A percentile compares a stretch with the other conserved stretches of the same genome.
Conservation (phyloP, 176 grass and related monocot genomes). For the Rhynchospora tenuis region DNA sequence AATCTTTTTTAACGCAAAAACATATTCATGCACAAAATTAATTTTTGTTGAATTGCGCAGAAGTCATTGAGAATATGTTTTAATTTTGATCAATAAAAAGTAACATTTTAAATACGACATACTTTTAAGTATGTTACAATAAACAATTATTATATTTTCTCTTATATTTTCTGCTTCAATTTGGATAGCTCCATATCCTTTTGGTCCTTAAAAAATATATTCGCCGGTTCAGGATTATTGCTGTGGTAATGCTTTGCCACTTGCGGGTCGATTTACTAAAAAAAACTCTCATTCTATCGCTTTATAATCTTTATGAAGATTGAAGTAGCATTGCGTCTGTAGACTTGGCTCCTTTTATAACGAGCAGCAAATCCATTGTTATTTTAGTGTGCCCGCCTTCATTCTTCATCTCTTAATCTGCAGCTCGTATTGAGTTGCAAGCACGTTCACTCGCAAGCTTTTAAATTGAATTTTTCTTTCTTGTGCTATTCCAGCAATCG, state of each 20-base stretch:
- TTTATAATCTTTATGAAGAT: slow-evolving; percentile 5
- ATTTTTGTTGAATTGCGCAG: too few species aligned
- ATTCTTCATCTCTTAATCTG: not conserved
- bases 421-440: not conserved
- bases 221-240: not conserved
- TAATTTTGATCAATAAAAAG: too few species aligned
- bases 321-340: too few species aligned
- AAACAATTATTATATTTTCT: too few species aligned
- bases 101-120: too few species aligned
- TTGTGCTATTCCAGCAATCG: not conserved
- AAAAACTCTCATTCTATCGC: not conserved
- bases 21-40: too few species aligned
- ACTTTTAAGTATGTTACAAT: too few species aligned
- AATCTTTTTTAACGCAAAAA: too few species aligned
- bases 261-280: not conserved
- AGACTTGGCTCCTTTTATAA: slow-evolving; percentile 6
- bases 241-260: not conserved
- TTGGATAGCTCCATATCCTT: too few species aligned
- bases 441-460: not conserved
- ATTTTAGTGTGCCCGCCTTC: not conserved
- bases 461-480: not conserved
- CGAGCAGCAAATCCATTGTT: not conserved
- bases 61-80: too few species aligned
- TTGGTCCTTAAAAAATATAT: too few species aligned
- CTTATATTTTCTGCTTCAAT: too few species aligned